phyloP scores from a whole-genome alignment of 805 yeast species.

The Kregervanrija delftensis region DNA sequence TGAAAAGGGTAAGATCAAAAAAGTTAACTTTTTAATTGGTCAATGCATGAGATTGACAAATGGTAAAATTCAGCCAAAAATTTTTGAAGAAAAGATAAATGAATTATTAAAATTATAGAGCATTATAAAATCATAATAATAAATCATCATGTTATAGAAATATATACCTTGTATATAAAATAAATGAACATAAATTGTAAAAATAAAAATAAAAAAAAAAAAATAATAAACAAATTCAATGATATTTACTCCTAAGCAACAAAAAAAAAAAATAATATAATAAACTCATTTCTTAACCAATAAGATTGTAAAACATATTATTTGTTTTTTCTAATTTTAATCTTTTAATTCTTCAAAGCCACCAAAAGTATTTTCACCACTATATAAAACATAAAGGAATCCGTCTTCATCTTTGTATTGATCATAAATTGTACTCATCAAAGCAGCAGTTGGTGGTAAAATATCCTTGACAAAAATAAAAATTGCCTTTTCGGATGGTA shows the following conservation, averaged over 20 bases:
- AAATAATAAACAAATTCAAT: background rate
- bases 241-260: background rate
- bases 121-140: background rate
- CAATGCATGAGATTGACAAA: slow-evolving; percentile 74
- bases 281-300: background rate
- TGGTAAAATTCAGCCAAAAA: slow-evolving; percentile 43
- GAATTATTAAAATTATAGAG: slow-evolving; percentile 8
- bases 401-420: slow-evolving; percentile 98
- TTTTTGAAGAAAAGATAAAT: slow-evolving; percentile 20
- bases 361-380: slow-evolving; percentile 98
- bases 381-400: slow-evolving; percentile 88
- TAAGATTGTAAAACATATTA: background rate
- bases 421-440: slow-evolving; percentile 90
- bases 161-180: background rate
- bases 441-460: slow-evolving; percentile 95
- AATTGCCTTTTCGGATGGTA: slow-evolving; percentile 96
- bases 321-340: background rate
- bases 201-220: background rate
- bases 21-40: slow-evolving; percentile 77
- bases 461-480: slow-evolving; percentile 96
- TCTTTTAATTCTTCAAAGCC: slow-evolving; percentile 17
- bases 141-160: background rate
- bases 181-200: background rate
- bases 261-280: background rate
- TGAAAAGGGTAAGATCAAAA: slow-evolving; percentile 50